Percentiles rank a stretch among this genome's conserved stretches.
Conservation (phyloP, 139 green algal genomes). For the Picochlorum costavermella region DNA sequence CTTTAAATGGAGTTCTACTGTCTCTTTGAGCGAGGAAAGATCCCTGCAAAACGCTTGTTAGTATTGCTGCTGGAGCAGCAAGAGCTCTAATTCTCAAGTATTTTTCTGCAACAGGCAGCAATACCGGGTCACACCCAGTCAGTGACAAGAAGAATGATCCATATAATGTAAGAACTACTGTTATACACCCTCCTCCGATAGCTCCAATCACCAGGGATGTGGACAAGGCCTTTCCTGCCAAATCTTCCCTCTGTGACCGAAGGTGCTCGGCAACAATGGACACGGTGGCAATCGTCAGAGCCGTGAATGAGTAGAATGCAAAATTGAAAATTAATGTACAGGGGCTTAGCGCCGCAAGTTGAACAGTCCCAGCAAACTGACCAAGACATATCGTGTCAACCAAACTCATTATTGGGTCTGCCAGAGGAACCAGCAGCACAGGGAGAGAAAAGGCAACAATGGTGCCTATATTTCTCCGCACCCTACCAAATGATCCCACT, state of each 20-base stretch:
- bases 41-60: conserved; percentile 42
- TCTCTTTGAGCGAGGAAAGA: conserved; percentile 40
- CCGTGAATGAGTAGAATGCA: conserved; percentile 49
- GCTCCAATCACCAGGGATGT: conserved; percentile 15
- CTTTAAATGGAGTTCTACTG: conserved; percentile 37
- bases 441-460: conserved; percentile 30
- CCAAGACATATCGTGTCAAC: conserved; percentile 66
- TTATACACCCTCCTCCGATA: conserved; percentile 5
- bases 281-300: conserved; percentile 41
- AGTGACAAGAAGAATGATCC: conserved; percentile 30
- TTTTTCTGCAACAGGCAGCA: conserved; percentile 35
- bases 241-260: background rate
- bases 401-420: conserved; percentile 72
- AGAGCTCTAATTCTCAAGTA: conserved; percentile 69
- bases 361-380: conserved; percentile 25
- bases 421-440: conserved; percentile 53
- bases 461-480: background rate
- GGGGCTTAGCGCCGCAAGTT: conserved; percentile 67
- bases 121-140: conserved; percentile 37
- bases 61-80: conserved; percentile 57
- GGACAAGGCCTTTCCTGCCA: conserved; percentile 1
- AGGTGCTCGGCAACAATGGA: conserved; percentile 19
- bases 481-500: background rate
- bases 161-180: conserved; percentile 13
- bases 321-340: conserved; percentile 67